Evolutionary conservation across 306 rosid genomes (phyloP).

Genomic region (Lithocarpus polystachyus): DNA sequence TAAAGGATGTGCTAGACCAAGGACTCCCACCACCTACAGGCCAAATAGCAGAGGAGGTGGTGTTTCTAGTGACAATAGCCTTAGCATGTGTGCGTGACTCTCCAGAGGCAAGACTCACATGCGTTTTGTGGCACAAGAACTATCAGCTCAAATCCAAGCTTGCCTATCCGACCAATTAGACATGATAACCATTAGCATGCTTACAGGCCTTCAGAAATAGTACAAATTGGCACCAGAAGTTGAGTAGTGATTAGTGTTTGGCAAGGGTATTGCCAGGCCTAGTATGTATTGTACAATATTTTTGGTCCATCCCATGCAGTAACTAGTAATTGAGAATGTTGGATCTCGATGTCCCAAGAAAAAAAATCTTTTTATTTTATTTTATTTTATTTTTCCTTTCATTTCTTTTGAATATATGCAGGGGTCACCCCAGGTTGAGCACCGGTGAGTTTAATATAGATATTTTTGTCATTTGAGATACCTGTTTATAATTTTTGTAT

Average conservation of each 20-base stretch:
- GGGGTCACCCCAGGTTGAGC: too few relatives aligned
- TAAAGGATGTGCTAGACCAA: constrained; percentile 59
- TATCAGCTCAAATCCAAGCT: constrained; percentile 35
- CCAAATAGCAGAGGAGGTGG: constrained; percentile 40
- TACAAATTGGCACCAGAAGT: not conserved
- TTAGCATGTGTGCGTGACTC: constrained; percentile 41
- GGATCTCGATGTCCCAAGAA: not conserved
- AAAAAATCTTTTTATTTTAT: too few relatives aligned
- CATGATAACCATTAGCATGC: constrained; percentile 33
- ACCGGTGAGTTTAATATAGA: too few relatives aligned
- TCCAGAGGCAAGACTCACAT: constrained; percentile 63
- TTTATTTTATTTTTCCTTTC: too few relatives aligned
- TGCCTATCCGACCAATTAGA: constrained; percentile 33
- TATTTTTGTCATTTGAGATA: too few relatives aligned
- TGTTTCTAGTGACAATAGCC: constrained; percentile 37
- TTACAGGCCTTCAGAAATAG: constrained; percentile 27
- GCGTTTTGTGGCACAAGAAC: constrained; percentile 65
- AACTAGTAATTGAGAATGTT: not conserved
- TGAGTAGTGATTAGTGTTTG: not conserved
- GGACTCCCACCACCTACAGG: constrained; percentile 47
- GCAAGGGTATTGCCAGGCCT: not conserved
- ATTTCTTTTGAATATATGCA: too few relatives aligned
- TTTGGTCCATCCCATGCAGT: not conserved
- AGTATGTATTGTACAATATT: not conserved
- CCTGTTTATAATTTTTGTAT: too few relatives aligned